Conservation (phyloP, 148 eudicot genomes). For the Spergularia marina region DNA sequence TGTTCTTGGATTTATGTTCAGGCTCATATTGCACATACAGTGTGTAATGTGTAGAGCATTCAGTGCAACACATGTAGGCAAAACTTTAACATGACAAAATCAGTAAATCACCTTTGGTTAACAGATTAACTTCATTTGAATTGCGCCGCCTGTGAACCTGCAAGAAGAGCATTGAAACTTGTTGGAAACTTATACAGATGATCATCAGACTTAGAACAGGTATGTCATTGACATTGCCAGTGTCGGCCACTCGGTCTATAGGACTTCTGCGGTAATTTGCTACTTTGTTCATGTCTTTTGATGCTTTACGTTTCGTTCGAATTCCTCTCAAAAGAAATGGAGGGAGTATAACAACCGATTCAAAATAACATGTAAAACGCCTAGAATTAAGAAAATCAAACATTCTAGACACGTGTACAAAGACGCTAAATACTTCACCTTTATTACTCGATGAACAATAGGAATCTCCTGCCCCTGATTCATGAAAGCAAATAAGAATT, state of each 20-base stretch:
- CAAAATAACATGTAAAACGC: too few species aligned
- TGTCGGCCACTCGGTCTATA: not conserved
- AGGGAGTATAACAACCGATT: too few species aligned
- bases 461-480: slow-evolving; percentile 74
- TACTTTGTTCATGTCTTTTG: too few species aligned
- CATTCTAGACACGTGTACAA: not conserved
- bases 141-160: slow-evolving; percentile 28
- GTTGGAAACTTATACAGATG: not conserved
- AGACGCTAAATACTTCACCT: slow-evolving; percentile 28
- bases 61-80: not conserved
- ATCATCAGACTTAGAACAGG: not conserved
- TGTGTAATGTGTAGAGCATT: not conserved
- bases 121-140: slow-evolving; percentile 21
- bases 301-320: too few species aligned
- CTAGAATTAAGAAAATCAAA: too few species aligned
- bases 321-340: too few species aligned
- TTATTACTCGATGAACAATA: slow-evolving; percentile 76
- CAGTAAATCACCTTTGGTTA: slow-evolving; percentile 33
- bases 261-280: too few species aligned
- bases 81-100: not conserved
- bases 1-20: not conserved
- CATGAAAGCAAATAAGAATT: slow-evolving; percentile 4
- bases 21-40: not conserved
- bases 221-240: not conserved
- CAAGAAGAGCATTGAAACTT: not conserved